Base-by-base conservation (phyloP, 805 yeast genomes). In the Cyberlindnera samutprakarnensis region DNA sequence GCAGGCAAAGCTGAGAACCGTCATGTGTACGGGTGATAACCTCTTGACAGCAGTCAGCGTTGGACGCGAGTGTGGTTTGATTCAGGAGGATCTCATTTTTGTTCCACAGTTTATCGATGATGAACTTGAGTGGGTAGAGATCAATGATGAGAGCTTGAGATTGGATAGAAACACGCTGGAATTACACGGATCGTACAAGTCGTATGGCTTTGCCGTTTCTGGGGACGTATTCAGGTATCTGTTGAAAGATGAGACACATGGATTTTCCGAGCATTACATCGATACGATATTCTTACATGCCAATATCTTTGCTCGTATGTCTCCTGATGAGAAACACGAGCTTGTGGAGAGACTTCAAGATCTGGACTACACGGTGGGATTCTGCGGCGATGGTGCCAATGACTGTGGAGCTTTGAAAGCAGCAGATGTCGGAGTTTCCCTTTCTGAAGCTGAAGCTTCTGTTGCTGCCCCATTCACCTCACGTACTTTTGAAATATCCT, bases 331-430 rank as follows among this genome's bases (percentile, higher is more conserved):
- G 56, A 92, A 92, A 51, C 96, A 92, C 55, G 98, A 92, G 57
- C 64, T 92, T 29, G 96, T 92, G 22, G 88, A 83, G 47, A 85
- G 81, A 52, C 61, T 92, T 11, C 95, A 87, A 54, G 68, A 65
- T 15, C 52, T 92, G 14, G 96, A 88, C 49, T 90, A 90, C 53
- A 85, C 95, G 0, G 94, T 86, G 29, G 95, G 96, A 3, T 92
- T 92, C 57, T 92, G 97, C 60, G 99, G 99, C 23, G 99, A 92
- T 61, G 99, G 99, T 43, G 99, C 99, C 6, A 92, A 92, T 57
- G 99, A 92, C 53, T 92, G 97, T 59, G 98, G 98, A 44, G 99
- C 99, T 0, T 64, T 92, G 36, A 92, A 90, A 50, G 95, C 96
- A 11, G 97, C 98, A 0, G 95, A 92, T 59, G 95, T 94, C 31